Evolutionary conservation across 2,329 filamentous ascomycete genomes (phyloP).

Genomic region (Delphinella strobiligena): DNA sequence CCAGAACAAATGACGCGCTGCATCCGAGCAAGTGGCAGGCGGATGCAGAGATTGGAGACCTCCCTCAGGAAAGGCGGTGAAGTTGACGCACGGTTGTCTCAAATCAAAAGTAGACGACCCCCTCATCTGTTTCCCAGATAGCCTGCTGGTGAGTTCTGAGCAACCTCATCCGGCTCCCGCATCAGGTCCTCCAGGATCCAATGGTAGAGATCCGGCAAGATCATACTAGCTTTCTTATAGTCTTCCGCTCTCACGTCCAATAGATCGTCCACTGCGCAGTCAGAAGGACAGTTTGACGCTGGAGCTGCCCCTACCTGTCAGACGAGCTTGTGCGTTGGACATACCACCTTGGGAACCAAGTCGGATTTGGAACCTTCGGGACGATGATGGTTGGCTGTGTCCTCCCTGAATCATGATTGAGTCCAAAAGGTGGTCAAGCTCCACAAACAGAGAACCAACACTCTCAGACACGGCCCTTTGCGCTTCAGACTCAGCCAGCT

Average conservation of each 20-base stretch:
- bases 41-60: constrained; percentile 2
- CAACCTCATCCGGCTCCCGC: constrained; percentile 20
- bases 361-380: constrained; percentile 8
- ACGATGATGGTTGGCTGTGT: constrained; percentile 4
- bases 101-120: constrained; percentile 2
- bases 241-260: background rate
- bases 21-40: constrained; percentile 4
- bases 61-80: constrained; percentile 3
- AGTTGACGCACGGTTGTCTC: constrained; percentile 5
- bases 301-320: constrained; percentile 6
- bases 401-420: background rate
- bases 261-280: constrained; percentile 5
- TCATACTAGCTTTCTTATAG: constrained; percentile 4
- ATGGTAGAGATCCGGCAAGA: constrained; percentile 6
- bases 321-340: constrained; percentile 3
- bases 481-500: constrained; percentile 1
- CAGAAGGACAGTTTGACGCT: constrained; percentile 7
- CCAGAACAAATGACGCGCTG: constrained; percentile 8
- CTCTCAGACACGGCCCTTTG: constrained; percentile 1
- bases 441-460: constrained; percentile 5
- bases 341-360: constrained; percentile 6
- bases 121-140: background rate
- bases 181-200: constrained; percentile 9
- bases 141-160: constrained; percentile 13
- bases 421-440: constrained; percentile 6